phyloP scores from a whole-genome alignment of 148 eudicot genomes.

The Silene conica region DNA sequence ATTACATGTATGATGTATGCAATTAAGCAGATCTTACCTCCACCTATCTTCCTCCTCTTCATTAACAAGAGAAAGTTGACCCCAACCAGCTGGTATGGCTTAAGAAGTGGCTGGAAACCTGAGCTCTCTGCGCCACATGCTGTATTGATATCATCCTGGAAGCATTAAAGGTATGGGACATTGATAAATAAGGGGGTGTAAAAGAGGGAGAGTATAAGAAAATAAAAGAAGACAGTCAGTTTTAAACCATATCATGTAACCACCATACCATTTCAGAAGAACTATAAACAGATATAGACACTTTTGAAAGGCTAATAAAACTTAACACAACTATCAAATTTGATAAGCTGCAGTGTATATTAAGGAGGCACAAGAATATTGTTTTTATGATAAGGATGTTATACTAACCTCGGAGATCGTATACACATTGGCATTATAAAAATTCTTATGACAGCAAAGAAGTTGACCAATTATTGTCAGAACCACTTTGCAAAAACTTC shows the following conservation, averaged over 20 bases:
- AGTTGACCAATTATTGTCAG: neutral
- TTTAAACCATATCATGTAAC: neutral
- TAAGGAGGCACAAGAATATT: neutral
- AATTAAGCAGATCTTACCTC: conserved; percentile 49
- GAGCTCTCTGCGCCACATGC: conserved; percentile 62
- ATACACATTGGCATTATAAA: neutral
- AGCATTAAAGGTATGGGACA: conserved; percentile 1
- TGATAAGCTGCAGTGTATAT: neutral
- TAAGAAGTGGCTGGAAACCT: conserved; percentile 75
- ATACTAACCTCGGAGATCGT: neutral
- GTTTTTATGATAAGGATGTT: neutral
- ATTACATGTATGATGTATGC: conserved; percentile 12
- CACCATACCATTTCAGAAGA: neutral
- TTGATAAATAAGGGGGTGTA: neutral
- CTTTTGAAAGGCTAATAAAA: neutral
- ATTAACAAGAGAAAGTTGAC: conserved; percentile 92
- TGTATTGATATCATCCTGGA: conserved; percentile 57
- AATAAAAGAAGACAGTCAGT: neutral
- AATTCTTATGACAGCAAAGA: neutral
- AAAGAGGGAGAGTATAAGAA: neutral
- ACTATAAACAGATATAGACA: neutral
- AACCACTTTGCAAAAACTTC: neutral
- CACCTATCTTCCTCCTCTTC: conserved; percentile 81
- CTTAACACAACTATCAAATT: neutral
- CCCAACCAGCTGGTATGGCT: conserved; percentile 97